Evolutionary conservation across 768 basidiomycete species (phyloP), one percentile per base, ranked within the genome.

Genomic region (Omphalotus guepiniiformis): DNA sequence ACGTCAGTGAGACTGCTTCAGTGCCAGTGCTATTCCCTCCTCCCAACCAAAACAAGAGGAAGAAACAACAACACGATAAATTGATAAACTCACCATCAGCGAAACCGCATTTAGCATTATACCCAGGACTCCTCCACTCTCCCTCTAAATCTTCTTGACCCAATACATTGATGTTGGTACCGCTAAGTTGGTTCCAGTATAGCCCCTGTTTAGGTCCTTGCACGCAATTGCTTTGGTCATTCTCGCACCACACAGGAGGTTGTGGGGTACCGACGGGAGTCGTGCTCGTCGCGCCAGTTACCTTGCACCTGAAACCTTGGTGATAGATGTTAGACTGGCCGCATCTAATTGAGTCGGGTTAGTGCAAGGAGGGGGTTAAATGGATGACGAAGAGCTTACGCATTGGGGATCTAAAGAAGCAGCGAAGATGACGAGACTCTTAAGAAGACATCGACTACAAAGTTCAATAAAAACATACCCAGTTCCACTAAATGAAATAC

Each of bases 191-290:
- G 53, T 80, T 68, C 76, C 76, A 80, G 56, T 71, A 73, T 23
- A 80, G 51, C 73, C 79, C 73, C 65, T 80, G 77, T 52, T 79
- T 79, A 2, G 78, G 65, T 34, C 77, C 78, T 53, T 70, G 62
- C 21, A 63, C 61, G 53, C 78, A 80, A n/a, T 55, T 63, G 7
- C 53, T 54, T 3, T 62, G 59, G 44, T 80, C 62, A 39, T 65
- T 69, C 55, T 80, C 71, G 54, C 78, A 80, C 77, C 77, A 80
- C 2, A 72, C 67, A 2, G 77, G 67, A 7, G 78, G 67, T 48
- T 75, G 65, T 6, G 71, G 60, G 1, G 62, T 39, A 8, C 69
- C 74, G 11, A 80, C 47, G 12, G 72, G 65, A 1, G 60, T 64
- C 6, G 55, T 73, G 23, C 65, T 62, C 1, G 60, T 72, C 3